Evolutionary conservation across 169 alveolate genomes (phyloP).

Genomic region (Plasmodium gonderi): DNA sequence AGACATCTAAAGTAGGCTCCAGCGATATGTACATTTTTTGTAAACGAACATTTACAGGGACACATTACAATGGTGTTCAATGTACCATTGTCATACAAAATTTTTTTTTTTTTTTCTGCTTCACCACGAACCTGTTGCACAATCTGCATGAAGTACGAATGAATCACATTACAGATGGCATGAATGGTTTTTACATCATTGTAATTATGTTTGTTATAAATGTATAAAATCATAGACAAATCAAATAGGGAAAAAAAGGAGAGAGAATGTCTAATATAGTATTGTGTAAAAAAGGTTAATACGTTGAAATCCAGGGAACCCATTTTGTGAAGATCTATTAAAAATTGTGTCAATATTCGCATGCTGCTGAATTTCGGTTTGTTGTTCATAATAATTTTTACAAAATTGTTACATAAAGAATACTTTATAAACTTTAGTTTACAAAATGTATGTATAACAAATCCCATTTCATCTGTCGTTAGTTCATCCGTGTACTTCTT

Average conservation of each 20-base stretch:
- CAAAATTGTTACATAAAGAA: slow-evolving; percentile 34
- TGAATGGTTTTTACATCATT: slow-evolving; percentile 23
- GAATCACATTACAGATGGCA: slow-evolving; percentile 2
- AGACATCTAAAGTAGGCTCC: no score
- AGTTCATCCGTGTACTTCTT: slow-evolving; percentile 7
- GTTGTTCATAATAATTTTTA: slow-evolving; percentile 42
- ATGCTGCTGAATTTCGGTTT: slow-evolving; percentile 12
- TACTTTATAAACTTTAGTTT: slow-evolving; percentile 45
- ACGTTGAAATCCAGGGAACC: slow-evolving; percentile 28
- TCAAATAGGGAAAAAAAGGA: slow-evolving; percentile 32
- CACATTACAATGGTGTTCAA: no score
- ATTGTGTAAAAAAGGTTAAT: slow-evolving; percentile 44
- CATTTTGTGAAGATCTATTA: slow-evolving; percentile 55
- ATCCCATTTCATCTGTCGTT: slow-evolving; percentile 31
- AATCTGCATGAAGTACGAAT: slow-evolving; percentile 7
- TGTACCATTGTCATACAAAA: no score
- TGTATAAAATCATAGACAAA: slow-evolving; percentile 35
- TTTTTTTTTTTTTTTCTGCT: background rate
- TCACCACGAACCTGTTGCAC: slow-evolving; percentile 25
- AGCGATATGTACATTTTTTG: no score
- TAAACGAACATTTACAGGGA: no score
- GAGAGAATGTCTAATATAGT: slow-evolving; percentile 15
- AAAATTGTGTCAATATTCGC: slow-evolving; percentile 36
- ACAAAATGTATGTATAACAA: slow-evolving; percentile 46
- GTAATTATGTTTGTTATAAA: slow-evolving; percentile 47